Percentiles rank a stretch among this genome's conserved stretches.
Conservation (phyloP, 768 basidiomycete species). For the Pleurotus djamor region DNA sequence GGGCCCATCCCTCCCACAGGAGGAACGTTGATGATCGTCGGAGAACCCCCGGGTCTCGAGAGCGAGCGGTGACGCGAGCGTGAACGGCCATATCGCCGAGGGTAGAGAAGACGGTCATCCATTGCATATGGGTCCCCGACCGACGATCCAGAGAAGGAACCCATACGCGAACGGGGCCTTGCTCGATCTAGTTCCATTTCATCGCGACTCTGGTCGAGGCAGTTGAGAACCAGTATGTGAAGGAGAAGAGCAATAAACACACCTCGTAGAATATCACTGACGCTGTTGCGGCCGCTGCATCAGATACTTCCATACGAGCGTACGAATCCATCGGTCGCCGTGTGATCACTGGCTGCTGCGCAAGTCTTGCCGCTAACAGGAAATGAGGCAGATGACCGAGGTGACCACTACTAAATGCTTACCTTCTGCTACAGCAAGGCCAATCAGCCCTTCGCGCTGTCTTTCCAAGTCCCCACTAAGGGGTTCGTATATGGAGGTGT, state of each 20-base stretch:
- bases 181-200: conserved; percentile 33
- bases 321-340: conserved; percentile 41
- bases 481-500: conserved; percentile 16
- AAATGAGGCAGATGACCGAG: not conserved
- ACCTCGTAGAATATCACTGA: conserved; percentile 58
- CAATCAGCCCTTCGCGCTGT: not conserved
- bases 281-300: conserved; percentile 69
- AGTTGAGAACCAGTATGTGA: not conserved
- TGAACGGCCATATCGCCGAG: conserved; percentile 26
- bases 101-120: conserved; percentile 29
- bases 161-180: conserved; percentile 19
- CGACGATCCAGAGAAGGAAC: conserved; percentile 16
- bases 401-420: too few species aligned
- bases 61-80: conserved; percentile 33
- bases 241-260: conserved; percentile 8
- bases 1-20: conserved; percentile 12
- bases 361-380: conserved; percentile 52
- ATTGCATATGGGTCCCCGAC: conserved; percentile 35
- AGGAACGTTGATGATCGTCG: conserved; percentile 9
- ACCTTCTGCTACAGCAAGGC: conserved; percentile 5
- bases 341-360: conserved; percentile 36
- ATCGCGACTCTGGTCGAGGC: conserved; percentile 26
- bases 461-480: conserved; percentile 3
- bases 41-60: conserved; percentile 17
- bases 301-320: conserved; percentile 49